Percentiles rank a stretch among this genome's conserved stretches.
Conservation (phyloP, 2,329 filamentous ascomycete species). For the Pseudofabraea citricarpa region DNA sequence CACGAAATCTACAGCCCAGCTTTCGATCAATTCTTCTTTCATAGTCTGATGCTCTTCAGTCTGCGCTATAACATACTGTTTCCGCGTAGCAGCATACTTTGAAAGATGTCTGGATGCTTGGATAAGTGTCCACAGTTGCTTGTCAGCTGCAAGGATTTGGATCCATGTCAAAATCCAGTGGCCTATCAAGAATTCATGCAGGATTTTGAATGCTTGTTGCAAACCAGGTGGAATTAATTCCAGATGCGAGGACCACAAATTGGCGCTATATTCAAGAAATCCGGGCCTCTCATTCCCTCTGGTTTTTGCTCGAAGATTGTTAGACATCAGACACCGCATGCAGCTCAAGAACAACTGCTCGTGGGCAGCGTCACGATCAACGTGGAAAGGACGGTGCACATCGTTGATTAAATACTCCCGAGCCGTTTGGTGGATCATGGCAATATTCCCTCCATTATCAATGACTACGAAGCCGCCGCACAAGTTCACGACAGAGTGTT, state of each 20-base stretch:
- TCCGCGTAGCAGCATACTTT: neutral
- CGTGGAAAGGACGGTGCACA: neutral
- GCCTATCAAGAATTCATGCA: conserved; percentile 20
- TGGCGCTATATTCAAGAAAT: conserved; percentile 18
- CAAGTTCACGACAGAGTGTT: conserved; percentile 20
- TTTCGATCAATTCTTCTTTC: conserved; percentile 1
- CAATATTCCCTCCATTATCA: conserved; percentile 22
- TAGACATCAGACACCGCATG: conserved; percentile 2
- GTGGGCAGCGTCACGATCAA: conserved; percentile 2
- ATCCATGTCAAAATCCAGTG: conserved; percentile 29
- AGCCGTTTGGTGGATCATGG: conserved; percentile 31
- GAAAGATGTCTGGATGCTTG: neutral
- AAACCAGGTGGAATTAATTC: conserved; percentile 10
- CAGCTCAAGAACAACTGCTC: conserved; percentile 3
- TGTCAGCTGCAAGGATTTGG: conserved; percentile 17
- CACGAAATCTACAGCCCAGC: conserved; percentile 7
- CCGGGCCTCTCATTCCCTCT: neutral
- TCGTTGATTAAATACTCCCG: conserved; percentile 27
- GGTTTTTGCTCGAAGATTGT: neutral
- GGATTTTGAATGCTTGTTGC: conserved; percentile 7
- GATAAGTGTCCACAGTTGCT: neutral
- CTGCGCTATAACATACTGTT: neutral
- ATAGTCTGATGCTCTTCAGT: neutral
- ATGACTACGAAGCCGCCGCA: conserved; percentile 29
- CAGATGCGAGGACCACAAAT: conserved; percentile 20